Evolutionary conservation across 257 asterid genomes (phyloP).

Genomic region (Fraxinus pennsylvanica): DNA sequence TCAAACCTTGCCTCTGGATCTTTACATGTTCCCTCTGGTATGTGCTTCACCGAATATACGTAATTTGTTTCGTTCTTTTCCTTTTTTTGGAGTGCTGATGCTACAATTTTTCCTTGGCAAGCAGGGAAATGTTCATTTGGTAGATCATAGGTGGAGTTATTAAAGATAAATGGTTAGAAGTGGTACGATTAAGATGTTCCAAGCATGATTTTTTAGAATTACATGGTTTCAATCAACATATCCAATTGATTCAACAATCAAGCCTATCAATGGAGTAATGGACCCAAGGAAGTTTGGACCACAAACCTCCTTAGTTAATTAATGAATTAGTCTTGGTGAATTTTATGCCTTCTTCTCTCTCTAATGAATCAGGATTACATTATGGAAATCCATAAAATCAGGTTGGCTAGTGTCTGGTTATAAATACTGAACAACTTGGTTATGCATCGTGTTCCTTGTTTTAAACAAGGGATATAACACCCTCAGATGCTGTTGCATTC

Average conservation of each 20-base stretch:
- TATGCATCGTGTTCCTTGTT: neutral
- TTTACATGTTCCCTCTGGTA: conserved; percentile 71
- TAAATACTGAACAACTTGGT: neutral
- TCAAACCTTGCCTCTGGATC: conserved; percentile 98
- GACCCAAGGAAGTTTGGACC: neutral
- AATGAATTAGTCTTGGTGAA: neutral
- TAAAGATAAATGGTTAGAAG: neutral
- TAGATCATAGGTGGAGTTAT: neutral
- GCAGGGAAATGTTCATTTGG: neutral
- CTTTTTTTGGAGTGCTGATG: neutral
- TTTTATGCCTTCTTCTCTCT: neutral
- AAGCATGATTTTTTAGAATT: neutral
- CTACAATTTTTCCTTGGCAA: neutral
- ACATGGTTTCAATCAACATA: neutral
- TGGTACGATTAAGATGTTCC: neutral
- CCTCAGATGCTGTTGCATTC: neutral
- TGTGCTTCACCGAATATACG: conserved; percentile 24
- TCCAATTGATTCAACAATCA: neutral
- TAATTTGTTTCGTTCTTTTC: neutral
- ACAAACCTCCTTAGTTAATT: neutral
- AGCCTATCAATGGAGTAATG: neutral
- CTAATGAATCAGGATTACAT: neutral
- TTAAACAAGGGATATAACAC: neutral
- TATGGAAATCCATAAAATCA: neutral
- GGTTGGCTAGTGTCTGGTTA: conserved; percentile 6